Conservation (phyloP, 192 early-diverging fungal species). For the Coemansia asiatica region DNA sequence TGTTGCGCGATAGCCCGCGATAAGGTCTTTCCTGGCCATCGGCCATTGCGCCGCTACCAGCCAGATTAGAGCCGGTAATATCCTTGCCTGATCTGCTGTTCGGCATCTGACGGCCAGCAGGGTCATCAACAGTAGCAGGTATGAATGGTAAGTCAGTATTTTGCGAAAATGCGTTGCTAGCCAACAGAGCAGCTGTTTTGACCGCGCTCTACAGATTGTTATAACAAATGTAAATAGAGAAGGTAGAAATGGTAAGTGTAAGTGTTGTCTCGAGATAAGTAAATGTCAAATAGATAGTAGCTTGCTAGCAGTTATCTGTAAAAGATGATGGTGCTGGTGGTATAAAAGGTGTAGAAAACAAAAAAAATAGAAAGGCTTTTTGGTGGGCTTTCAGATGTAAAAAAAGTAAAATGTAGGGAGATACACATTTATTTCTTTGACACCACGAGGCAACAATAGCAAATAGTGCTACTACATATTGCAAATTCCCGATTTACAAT, state of each 20-base stretch:
- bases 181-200: background rate
- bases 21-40: background rate
- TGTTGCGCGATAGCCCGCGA: background rate
- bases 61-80: constrained; percentile 4
- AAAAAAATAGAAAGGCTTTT: too few relatives aligned
- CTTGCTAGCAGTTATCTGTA: too few relatives aligned
- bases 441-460: background rate
- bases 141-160: background rate
- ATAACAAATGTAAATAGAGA: too few relatives aligned
- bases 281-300: too few relatives aligned
- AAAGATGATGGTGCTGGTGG: too few relatives aligned
- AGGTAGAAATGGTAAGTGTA: too few relatives aligned
- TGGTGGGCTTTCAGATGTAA: background rate
- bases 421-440: background rate
- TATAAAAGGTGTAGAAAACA: too few relatives aligned
- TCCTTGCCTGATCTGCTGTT: constrained; percentile 4
- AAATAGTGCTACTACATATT: constrained; percentile 1
- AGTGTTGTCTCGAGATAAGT: too few relatives aligned
- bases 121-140: background rate
- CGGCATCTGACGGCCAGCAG: constrained; percentile 9
- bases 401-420: background rate
- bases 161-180: background rate
- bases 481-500: background rate
- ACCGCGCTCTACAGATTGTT: background rate
- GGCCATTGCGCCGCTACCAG: background rate